Base-by-base conservation (phyloP, 2,329 filamentous ascomycete genomes). In the Botrytis fragariae region DNA sequence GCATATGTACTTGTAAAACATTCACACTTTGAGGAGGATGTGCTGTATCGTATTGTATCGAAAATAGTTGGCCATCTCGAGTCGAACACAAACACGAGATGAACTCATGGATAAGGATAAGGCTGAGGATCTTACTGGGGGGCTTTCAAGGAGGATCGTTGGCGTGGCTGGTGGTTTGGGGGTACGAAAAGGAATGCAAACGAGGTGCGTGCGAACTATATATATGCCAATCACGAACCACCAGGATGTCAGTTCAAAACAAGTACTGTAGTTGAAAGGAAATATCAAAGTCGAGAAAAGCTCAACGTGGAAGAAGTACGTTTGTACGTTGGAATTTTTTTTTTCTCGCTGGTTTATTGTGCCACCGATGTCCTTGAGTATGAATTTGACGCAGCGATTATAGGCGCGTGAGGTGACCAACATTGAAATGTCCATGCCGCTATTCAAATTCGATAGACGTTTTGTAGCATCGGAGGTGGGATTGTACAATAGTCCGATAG, bases 71-170 rank as follows among this genome's bases (percentile, higher is more conserved):
- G 35, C 42, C 25, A 25, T 44, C 14, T 45, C 39, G 51, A 45
- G 48, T 69, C 37, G 25, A 37, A 45, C 39, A 69, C 42, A n/a
- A 42, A 45, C 67, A 70, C 54, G 68, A 70, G 68, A 70, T 61
- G 68, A 70, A 70, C 68, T 45, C 54, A 61, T 62, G 68, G 54
- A 70, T 45, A 45, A 62, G 39, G 48, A n/a, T 42, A 42, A 62
- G 68, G 68, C 68, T 70, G 68, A 70, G 51, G 29, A 62, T 61
- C 68, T 45, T 12, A 45, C 16, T 39, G 44, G 54, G n/a, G 54
- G 54, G 37, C 39, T 45, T n/a, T n/a, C 45, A 35, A 20, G 44
- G 35, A 70, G 20, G 57, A 42, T 42, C n/a, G 18, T 35, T 69
- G 65, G 37, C 37, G 54, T 45, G 68, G 57, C 22, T 62, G 39